Evolutionary conservation across 1,139 yeast genomes (phyloP).

Genomic region (Lodderomyces metapsilosis): DNA sequence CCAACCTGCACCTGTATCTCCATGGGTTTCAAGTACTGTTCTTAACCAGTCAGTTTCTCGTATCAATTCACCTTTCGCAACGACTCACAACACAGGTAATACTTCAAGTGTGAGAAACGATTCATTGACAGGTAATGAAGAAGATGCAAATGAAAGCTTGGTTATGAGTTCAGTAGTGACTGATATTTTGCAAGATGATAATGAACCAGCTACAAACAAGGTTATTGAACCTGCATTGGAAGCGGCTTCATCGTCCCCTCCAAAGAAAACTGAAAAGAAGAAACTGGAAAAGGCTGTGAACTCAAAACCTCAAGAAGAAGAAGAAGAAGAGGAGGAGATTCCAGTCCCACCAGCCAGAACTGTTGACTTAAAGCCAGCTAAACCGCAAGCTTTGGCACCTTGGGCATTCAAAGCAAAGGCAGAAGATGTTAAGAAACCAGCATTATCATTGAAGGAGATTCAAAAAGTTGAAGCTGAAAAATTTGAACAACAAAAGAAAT

Average conservation of each 20-base stretch:
- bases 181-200: constrained; percentile 34
- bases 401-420: constrained; percentile 15
- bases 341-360: constrained; percentile 7
- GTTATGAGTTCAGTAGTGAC: constrained; percentile 40
- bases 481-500: constrained; percentile 35
- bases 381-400: constrained; percentile 20
- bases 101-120: constrained; percentile 4
- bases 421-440: constrained; percentile 33
- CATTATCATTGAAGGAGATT: constrained; percentile 65
- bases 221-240: not conserved
- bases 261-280: not conserved
- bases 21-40: constrained; percentile 32
- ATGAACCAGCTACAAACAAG: constrained; percentile 8
- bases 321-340: constrained; percentile 6
- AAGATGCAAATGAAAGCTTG: constrained; percentile 21
- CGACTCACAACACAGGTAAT: constrained; percentile 14
- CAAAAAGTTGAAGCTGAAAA: constrained; percentile 67
- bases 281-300: not conserved
- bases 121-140: constrained; percentile 9
- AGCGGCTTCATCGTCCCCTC: not conserved
- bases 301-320: not conserved
- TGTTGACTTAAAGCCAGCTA: constrained; percentile 22
- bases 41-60: constrained; percentile 34
- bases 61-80: constrained; percentile 42
- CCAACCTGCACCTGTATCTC: constrained; percentile 39